Percentiles rank a stretch among this genome's conserved stretches.
These are phyloP conservation scores for Gaeumannomyces tritici DNA, from an alignment of 2,329 filamentous ascomycete genomes.

Conservation along the genomic window DNA sequence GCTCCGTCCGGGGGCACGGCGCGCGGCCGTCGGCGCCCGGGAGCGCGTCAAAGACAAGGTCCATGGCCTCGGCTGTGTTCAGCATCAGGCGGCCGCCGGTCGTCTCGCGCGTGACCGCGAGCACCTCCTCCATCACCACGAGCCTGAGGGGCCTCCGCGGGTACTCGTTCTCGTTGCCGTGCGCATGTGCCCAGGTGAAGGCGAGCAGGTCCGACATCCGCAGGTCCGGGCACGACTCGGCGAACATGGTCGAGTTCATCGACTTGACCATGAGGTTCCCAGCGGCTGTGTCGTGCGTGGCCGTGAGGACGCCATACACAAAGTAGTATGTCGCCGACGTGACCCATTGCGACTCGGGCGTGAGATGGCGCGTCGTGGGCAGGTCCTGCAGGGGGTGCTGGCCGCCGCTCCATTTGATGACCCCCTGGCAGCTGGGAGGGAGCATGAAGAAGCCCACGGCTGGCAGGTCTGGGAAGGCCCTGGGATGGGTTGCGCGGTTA, in stretches of 20 bases:
- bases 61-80: neutral
- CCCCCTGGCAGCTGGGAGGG: too few species aligned
- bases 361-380: too few species aligned
- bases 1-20: neutral
- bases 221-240: neutral
- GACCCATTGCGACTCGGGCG: too few species aligned
- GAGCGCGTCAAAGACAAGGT: neutral
- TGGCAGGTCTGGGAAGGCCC: too few species aligned
- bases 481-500: too few species aligned
- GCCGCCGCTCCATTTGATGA: too few species aligned
- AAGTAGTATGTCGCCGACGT: too few species aligned
- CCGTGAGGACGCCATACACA: neutral
- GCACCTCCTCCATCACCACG: neutral
- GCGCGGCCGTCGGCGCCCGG: neutral
- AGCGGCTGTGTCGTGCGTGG: neutral
- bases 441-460: too few species aligned
- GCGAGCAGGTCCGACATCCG: neutral
- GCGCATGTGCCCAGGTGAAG: neutral
- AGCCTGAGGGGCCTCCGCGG: neutral
- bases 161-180: neutral
- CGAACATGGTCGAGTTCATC: neutral
- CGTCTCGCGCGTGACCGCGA: neutral
- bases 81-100: neutral
- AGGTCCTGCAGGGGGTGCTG: too few species aligned
- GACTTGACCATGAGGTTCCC: neutral